Percentiles rank a stretch among this genome's conserved stretches.
phyloP scores from a whole-genome alignment of 2,329 filamentous ascomycete genomes.

The Stachybotrys chlorohalonatus region DNA sequence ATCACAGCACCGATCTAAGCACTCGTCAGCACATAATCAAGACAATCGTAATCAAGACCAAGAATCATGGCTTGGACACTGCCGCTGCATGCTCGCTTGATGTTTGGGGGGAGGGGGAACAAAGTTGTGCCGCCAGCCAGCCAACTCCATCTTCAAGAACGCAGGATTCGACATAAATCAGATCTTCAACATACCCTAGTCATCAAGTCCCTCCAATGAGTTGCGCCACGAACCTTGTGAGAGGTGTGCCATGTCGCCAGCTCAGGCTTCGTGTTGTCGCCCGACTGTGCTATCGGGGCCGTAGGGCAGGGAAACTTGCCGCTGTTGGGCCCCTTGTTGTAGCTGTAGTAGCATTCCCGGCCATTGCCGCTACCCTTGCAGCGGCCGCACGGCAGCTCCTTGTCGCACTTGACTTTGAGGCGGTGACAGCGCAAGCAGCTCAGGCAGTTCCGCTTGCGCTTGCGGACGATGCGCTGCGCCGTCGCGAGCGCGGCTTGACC shows the following conservation, averaged over 20 bases:
- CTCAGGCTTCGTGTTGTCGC: slow-evolving; percentile 16
- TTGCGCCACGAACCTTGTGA: slow-evolving; percentile 23
- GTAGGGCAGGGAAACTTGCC: slow-evolving; percentile 23
- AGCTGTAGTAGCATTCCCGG: slow-evolving; percentile 25
- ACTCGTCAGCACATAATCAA: neutral
- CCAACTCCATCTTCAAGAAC: no score
- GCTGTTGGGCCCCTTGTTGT: slow-evolving; percentile 25
- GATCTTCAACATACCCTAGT: slow-evolving; percentile 17
- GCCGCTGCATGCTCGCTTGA: no score
- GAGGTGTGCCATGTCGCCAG: slow-evolving; percentile 23
- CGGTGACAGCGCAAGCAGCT: slow-evolving; percentile 26
- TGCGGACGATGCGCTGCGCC: slow-evolving; percentile 18
- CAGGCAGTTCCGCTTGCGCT: slow-evolving; percentile 25
- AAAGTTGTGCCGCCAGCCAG: no score
- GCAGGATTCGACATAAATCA: no score
- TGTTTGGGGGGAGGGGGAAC: no score
- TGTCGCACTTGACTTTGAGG: slow-evolving; percentile 28
- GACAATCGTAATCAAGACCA: neutral
- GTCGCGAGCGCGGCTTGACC: neutral
- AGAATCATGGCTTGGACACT: neutral
- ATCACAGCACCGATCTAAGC: slow-evolving; percentile 17
- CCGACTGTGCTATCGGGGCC: slow-evolving; percentile 8
- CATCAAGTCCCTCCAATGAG: slow-evolving; percentile 27
- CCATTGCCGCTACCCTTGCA: slow-evolving; percentile 24
- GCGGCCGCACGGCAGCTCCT: slow-evolving; percentile 24